phyloP scores from a whole-genome alignment of 331 rosid genomes.

The Malus hybrid region DNA sequence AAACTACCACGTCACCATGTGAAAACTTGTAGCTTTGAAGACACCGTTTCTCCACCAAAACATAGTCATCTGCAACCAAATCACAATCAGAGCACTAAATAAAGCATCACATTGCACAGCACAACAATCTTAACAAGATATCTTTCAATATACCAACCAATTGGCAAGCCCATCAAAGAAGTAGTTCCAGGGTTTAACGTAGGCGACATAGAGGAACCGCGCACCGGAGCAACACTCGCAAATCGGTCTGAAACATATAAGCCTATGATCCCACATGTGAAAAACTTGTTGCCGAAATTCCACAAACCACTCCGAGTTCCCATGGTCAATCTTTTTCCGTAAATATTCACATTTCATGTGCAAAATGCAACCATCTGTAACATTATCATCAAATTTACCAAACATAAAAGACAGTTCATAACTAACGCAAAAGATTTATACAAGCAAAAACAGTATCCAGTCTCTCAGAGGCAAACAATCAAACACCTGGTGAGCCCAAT shows the following conservation, averaged over 20 bases:
- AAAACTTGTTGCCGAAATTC: slow-evolving; percentile 47
- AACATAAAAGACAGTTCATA: background rate
- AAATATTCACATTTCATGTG: slow-evolving; percentile 20
- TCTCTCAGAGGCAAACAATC: slow-evolving; percentile 5
- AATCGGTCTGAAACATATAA: slow-evolving; percentile 55
- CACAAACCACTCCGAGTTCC: slow-evolving; percentile 36
- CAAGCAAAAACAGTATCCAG: background rate
- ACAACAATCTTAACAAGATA: slow-evolving; percentile 3
- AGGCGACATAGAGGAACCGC: slow-evolving; percentile 91
- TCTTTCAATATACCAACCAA: slow-evolving; percentile 21
- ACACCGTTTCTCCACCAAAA: slow-evolving; percentile 69
- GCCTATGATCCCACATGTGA: slow-evolving; percentile 58
- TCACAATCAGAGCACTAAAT: slow-evolving; percentile 17
- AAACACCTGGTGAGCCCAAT: slow-evolving; percentile 6
- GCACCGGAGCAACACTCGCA: slow-evolving; percentile 53
- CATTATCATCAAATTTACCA: background rate
- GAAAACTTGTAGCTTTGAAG: slow-evolving; percentile 52
- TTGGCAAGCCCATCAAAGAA: slow-evolving; percentile 24
- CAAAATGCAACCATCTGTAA: slow-evolving; percentile 20
- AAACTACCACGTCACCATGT: slow-evolving; percentile 73
- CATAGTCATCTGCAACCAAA: slow-evolving; percentile 69
- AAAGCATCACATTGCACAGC: background rate
- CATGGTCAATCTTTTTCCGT: slow-evolving; percentile 23
- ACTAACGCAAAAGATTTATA: background rate
- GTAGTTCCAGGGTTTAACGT: slow-evolving; percentile 57